These are phyloP conservation scores for Pulveroboletus ravenelii DNA, from an alignment of 768 basidiomycete genomes.

Conservation along the genomic window DNA sequence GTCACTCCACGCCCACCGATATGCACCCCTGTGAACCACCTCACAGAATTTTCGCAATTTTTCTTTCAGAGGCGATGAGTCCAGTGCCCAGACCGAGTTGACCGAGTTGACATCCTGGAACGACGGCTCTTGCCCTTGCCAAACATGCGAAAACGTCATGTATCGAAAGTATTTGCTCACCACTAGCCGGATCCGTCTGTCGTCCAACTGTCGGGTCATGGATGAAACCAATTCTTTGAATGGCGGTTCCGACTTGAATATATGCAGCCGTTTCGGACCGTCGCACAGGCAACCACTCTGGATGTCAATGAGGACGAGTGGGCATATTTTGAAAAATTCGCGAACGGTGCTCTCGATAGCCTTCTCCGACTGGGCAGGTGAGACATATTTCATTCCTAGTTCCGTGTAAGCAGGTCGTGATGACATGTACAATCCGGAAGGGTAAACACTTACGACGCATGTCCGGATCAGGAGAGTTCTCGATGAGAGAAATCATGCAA, in stretches of 20 bases:
- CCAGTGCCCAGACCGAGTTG: neutral
- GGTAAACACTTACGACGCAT: neutral
- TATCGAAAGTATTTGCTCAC: slow-evolving; percentile 1
- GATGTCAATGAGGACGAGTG: neutral
- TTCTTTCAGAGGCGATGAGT: neutral
- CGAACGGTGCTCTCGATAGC: neutral
- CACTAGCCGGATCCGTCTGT: neutral
- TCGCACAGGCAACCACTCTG: neutral
- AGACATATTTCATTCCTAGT: neutral
- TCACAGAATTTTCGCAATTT: slow-evolving; percentile 1
- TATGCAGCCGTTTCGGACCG: neutral
- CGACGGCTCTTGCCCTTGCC: neutral
- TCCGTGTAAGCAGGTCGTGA: neutral
- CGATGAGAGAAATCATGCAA: neutral
- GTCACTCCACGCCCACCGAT: neutral
- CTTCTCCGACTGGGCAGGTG: neutral
- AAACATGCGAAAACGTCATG: neutral
- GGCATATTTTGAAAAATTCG: neutral
- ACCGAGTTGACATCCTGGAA: neutral
- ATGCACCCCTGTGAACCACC: neutral
- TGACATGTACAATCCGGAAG: accelerated
- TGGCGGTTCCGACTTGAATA: neutral
- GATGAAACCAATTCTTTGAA: neutral
- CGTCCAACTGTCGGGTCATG: neutral
- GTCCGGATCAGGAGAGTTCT: neutral